Percentiles rank a stretch among this genome's conserved stretches.
Conservation (phyloP, 2,329 filamentous ascomycete genomes). For the Dryadomyces quercivorus region DNA sequence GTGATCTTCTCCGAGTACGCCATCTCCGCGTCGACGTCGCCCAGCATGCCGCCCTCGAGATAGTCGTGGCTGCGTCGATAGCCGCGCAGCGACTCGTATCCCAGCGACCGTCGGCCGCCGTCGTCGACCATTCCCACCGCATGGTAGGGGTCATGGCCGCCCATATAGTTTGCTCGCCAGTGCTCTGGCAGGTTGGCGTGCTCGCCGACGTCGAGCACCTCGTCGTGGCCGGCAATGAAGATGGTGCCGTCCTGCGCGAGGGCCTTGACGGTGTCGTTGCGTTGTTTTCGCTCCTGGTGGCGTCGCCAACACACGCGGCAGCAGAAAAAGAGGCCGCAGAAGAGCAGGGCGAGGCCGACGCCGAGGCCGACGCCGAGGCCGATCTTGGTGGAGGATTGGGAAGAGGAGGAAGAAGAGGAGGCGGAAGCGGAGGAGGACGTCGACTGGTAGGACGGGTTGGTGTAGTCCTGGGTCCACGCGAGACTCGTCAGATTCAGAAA, state of each 20-base stretch:
- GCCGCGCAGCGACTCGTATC: constrained; percentile 36
- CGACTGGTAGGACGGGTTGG: constrained; percentile 22
- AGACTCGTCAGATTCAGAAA: constrained; percentile 49
- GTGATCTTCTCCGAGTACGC: background rate
- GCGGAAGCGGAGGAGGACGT: constrained; percentile 3
- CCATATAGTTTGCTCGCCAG: background rate
- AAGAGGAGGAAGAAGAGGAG: constrained; percentile 2
- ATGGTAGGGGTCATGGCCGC: background rate
- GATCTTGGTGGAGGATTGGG: constrained; percentile 19
- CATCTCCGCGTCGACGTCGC: background rate
- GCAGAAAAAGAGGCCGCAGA: constrained; percentile 27
- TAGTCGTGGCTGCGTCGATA: background rate
- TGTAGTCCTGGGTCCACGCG: constrained; percentile 38
- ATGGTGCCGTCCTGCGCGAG: constrained; percentile 36
- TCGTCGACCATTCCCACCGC: background rate
- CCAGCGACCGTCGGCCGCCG: constrained; percentile 23
- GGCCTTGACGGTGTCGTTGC: constrained; percentile 33
- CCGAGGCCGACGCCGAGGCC: constrained; percentile 55
- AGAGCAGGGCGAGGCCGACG: constrained; percentile 36
- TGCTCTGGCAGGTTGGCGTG: background rate
- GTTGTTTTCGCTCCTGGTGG: constrained; percentile 19
- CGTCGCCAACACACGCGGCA: constrained; percentile 37
- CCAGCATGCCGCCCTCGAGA: background rate
- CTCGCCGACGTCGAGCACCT: constrained; percentile 32
- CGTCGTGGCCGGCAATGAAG: constrained; percentile 30